Percentiles rank a stretch among this genome's conserved stretches.
Conservation (phyloP, 2,329 filamentous ascomycete genomes). For the Fusarium sororula region DNA sequence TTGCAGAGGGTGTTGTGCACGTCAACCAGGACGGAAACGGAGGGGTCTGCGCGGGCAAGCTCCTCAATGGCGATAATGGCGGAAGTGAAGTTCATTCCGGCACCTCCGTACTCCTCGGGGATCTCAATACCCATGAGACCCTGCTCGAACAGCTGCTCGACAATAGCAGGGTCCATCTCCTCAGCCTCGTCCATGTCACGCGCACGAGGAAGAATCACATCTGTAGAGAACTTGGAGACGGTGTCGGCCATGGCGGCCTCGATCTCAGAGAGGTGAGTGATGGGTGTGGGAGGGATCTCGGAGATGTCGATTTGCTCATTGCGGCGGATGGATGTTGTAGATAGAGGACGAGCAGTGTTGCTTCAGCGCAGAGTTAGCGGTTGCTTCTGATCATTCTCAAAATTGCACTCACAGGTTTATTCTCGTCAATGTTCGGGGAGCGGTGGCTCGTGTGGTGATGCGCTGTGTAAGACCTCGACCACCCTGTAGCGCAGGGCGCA, state of each 20-base stretch:
- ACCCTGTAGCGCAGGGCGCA: conserved; percentile 62
- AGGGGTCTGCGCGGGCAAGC: conserved; percentile 91
- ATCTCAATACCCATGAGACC: conserved; percentile 98
- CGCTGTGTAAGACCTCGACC: conserved; percentile 50
- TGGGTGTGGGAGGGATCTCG: conserved; percentile 87
- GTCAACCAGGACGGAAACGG: conserved; percentile 93
- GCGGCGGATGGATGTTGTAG: conserved; percentile 65
- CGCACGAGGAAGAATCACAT: conserved; percentile 88
- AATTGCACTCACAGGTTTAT: conserved; percentile 41
- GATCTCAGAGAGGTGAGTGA: conserved; percentile 90
- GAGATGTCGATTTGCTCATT: conserved; percentile 67
- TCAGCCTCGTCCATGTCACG: conserved; percentile 98
- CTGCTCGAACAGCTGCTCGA: conserved; percentile 96
- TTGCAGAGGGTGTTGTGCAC: conserved; percentile 99
- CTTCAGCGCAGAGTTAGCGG: conserved; percentile 14
- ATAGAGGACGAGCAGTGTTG: conserved; percentile 62
- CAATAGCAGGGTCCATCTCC: conserved; percentile 85
- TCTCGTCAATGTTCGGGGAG: conserved; percentile 35
- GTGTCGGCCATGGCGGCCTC: conserved; percentile 89
- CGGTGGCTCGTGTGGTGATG: conserved; percentile 31
- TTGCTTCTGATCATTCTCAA: not conserved
- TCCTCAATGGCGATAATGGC: conserved; percentile 98
- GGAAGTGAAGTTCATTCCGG: conserved; percentile 98
- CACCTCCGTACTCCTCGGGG: conserved; percentile 94
- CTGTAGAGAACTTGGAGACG: conserved; percentile 89